Base-by-base conservation (phyloP, 306 rosid genomes). In the Glycine tomentella region DNA sequence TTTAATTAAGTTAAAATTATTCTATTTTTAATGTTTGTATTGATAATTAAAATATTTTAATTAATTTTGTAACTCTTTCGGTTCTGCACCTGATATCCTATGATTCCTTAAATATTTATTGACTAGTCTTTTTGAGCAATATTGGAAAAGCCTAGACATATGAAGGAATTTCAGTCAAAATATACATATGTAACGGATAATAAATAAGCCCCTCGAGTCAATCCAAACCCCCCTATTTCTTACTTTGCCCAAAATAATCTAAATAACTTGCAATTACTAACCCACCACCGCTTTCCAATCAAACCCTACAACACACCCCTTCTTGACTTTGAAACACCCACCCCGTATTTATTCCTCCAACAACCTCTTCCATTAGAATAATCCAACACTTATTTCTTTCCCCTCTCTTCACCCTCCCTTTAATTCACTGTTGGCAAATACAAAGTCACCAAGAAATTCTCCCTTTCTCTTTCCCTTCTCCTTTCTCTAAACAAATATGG, bases 171-270 rank as follows among this genome's bases (percentile, higher is more conserved):
- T 64, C 4, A 75, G 82, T 44, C 63, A 72, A 76, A 52, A 85
- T 33, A 50, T 17, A 53, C 0, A 74, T 38, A 80, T 64, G 74
- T 55, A 80, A 58, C 75, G 83, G 76, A 89, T 55, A 74, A 65
- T 81, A 83, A 83, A 83, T 94, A 92, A 72, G 85, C 82, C 95
- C 95, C 97, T 92, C 97, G 97, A 91, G 97, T 94, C 97, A 94
- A 94, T 90, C 93, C 98, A 94, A 83, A 92, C 72, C 45, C 1
- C 15, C 76, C 49, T 31, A 36, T 57, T 34, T 34, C 61, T 81
- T 79, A 69, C 68, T 63, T 82, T 77, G 83, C 81, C 81, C 81
- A 87, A 87, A 87, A 86, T 81, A 87, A 87, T 83, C 74, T n/a
- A 77, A 85, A 52, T 12, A 76, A 58, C 56, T 80, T 81, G 93